Base-by-base conservation (phyloP, 23 red algal species). In the Gracilaria domingensis region DNA sequence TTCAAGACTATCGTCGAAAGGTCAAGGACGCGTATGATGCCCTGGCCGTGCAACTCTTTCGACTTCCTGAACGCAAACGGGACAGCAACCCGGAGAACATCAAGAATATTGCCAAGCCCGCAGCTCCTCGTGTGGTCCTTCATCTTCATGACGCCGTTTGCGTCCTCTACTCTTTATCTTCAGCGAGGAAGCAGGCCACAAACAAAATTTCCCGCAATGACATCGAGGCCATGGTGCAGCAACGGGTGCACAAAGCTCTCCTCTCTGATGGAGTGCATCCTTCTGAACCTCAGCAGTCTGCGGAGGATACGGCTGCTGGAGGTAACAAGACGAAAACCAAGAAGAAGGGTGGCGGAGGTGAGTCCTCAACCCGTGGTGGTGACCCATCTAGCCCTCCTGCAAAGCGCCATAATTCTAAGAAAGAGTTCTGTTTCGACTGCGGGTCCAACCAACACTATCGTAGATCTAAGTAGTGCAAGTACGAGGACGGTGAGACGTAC, bases 141-240 rank as follows among this genome's bases (percentile, higher is more conserved):
- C 26, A 40, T 2, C 25, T 88, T 0, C 20, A 88, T 26, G 67
- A 88, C 28, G 85, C 85, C 17, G 69, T 88, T 48, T 38, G 34
- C 25, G 49, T 88, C 9, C 34, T 77, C 17, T 23, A 50, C 4
- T 48, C 65, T 34, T 2, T 78, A 4, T 72, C 85, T 38, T 49
- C 5, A 20, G 40, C 85, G 7, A 71, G 67, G 5, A 78, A 13
- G 48, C 38, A 48, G 55, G 72, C 60, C 28, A 65, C 49, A 14
- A 8, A 0, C 17, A n/a, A 28, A 24, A 21, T 79, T 55, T 61
- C 23, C 25, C 39, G n/a, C 62, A 76, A 79, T 16, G 44, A 88
- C 9, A 54, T 88, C 37, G 34, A 88, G 0, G 72, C 67, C 39
- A 51, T 79, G 18, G 50, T 78, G 8, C 59, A 78, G 0, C n/a